Conservation (phyloP, 148 eudicot genomes). For the Linanthus parryae region DNA sequence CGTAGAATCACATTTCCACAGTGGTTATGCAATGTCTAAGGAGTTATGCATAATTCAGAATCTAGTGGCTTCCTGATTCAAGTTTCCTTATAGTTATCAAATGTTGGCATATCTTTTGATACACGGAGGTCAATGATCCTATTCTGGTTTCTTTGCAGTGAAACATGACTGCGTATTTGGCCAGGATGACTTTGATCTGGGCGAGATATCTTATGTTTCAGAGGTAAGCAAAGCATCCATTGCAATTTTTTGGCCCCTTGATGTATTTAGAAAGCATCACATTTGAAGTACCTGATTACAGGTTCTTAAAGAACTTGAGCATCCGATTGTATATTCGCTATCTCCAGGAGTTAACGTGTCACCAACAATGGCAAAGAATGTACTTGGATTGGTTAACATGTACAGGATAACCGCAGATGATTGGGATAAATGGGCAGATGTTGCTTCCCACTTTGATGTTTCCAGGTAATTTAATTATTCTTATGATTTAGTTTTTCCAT, state of each 20-base stretch:
- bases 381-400: conserved; percentile 67
- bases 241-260: too few species aligned
- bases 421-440: conserved; percentile 93
- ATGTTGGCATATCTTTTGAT: too few species aligned
- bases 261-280: too few species aligned
- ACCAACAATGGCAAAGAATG: conserved; percentile 67
- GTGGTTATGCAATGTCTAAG: too few species aligned
- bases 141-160: conserved; percentile 45
- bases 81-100: too few species aligned
- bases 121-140: too few species aligned
- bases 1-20: too few species aligned
- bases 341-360: conserved; percentile 93
- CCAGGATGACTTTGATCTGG: conserved; percentile 67
- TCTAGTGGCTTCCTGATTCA: too few species aligned
- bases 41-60: too few species aligned
- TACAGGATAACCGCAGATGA: conserved; percentile 95
- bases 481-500: too few species aligned
- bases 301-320: conserved; percentile 49
- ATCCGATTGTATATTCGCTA: conserved; percentile 71
- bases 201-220: conserved; percentile 72
- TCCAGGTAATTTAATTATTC: conserved; percentile 48
- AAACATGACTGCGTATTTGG: conserved; percentile 98
- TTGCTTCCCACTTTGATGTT: conserved; percentile 70
- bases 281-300: conserved; percentile 20
- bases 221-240: conserved; percentile 42